These are phyloP conservation scores for Trichoderma semiorbis DNA, from an alignment of 2,329 filamentous ascomycete genomes.

Conservation along the genomic window DNA sequence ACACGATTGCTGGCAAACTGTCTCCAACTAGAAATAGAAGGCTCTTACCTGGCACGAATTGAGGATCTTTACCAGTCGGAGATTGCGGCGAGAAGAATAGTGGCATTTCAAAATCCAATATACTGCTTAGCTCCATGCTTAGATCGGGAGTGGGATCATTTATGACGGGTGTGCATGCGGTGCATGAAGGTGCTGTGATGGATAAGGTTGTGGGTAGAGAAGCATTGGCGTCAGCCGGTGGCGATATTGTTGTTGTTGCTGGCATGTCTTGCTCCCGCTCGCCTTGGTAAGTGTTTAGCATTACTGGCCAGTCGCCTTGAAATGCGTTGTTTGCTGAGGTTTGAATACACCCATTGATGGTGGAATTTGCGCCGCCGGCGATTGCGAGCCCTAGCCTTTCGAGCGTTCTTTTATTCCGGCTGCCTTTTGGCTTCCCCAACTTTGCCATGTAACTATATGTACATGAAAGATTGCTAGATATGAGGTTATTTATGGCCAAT, in stretches of 20 bases:
- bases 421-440: neutral
- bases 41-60: neutral
- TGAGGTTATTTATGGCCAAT: neutral
- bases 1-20: neutral
- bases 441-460: neutral
- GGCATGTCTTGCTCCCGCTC: neutral
- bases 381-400: neutral
- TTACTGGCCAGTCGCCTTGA: neutral
- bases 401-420: neutral
- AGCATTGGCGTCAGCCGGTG: neutral
- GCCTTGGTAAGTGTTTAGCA: neutral
- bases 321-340: neutral
- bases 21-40: neutral
- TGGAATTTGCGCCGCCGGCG: neutral
- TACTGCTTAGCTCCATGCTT: neutral
- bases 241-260: neutral
- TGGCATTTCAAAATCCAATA: neutral
- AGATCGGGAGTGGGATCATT: neutral
- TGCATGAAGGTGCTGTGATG: neutral
- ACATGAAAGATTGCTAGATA: neutral
- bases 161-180: neutral
- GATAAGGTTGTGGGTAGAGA: neutral
- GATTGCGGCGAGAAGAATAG: neutral
- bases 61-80: neutral
- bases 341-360: neutral